phyloP scores from a whole-genome alignment of 768 basidiomycete species.

The Punctularia strigosozonata region DNA sequence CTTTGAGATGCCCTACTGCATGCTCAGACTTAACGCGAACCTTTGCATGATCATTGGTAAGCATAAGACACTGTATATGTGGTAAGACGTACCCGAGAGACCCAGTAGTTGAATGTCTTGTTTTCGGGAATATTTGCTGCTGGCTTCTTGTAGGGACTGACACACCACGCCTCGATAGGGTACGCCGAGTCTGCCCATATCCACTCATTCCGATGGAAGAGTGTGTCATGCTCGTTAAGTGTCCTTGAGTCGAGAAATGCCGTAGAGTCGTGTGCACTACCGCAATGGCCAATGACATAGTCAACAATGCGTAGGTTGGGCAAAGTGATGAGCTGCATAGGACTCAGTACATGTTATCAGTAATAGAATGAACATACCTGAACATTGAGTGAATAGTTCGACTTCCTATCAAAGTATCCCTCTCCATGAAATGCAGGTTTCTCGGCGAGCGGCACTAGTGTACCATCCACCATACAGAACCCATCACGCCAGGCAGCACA shows the following conservation, averaged over 20 bases:
- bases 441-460: constrained; percentile 20
- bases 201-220: constrained; percentile 19
- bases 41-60: too few relatives aligned
- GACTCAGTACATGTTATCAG: background rate
- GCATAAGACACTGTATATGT: too few relatives aligned
- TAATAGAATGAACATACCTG: constrained; percentile 7
- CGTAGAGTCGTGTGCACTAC: constrained; percentile 22
- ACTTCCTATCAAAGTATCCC: constrained; percentile 26
- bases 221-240: constrained; percentile 7
- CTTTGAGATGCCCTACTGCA: constrained; percentile 27
- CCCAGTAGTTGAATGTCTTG: constrained; percentile 22
- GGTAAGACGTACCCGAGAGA: too few relatives aligned
- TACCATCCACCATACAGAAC: constrained; percentile 27
- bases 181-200: constrained; percentile 29
- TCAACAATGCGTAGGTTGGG: constrained; percentile 25
- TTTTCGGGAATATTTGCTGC: constrained; percentile 17
- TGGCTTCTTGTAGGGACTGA: constrained; percentile 18
- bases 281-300: constrained; percentile 16
- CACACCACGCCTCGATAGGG: constrained; percentile 16
- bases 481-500: constrained; percentile 23
- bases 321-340: constrained; percentile 12
- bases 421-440: constrained; percentile 22
- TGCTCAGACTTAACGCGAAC: constrained; percentile 27
- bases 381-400: constrained; percentile 22
- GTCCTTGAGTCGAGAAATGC: constrained; percentile 15